Conservation (phyloP, 805 yeast species). For the Pichia deserticola region DNA sequence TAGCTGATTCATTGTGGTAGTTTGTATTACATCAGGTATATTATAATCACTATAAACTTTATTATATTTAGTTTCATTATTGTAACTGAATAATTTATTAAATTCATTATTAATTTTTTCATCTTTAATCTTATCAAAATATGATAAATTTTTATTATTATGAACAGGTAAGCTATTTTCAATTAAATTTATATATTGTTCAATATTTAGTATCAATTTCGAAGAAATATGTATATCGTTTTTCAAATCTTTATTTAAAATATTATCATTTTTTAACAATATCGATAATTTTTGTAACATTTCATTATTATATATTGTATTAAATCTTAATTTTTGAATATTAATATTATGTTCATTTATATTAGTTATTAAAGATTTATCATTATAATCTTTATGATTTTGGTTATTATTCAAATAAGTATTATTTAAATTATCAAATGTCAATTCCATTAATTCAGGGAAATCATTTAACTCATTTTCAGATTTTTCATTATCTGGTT, state of each 20-base stretch:
- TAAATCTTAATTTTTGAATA: not conserved
- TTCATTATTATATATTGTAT: not conserved
- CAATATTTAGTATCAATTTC: not conserved
- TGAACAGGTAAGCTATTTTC: not conserved
- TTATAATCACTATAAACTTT: constrained; percentile 11
- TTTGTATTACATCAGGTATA: constrained; percentile 22
- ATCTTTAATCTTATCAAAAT: constrained; percentile 6
- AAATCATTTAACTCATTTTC: not conserved
- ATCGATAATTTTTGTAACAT: not conserved
- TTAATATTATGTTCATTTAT: not conserved
- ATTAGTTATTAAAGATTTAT: not conserved
- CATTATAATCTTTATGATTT: not conserved
- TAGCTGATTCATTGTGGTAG: constrained; percentile 21
- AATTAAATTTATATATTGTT: constrained; percentile 1
- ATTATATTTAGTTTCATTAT: not conserved
- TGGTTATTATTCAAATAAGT: not conserved
- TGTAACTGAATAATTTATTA: constrained; percentile 4
- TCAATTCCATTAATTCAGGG: not conserved
- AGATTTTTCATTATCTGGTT: not conserved
- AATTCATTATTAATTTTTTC: not conserved
- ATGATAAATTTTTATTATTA: not conserved
- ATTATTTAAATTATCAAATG: not conserved
- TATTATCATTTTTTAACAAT: not conserved
- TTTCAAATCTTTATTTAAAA: not conserved
- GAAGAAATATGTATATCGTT: not conserved